Conservation (phyloP, 2,329 filamentous ascomycete genomes). For the Alternaria sp. region DNA sequence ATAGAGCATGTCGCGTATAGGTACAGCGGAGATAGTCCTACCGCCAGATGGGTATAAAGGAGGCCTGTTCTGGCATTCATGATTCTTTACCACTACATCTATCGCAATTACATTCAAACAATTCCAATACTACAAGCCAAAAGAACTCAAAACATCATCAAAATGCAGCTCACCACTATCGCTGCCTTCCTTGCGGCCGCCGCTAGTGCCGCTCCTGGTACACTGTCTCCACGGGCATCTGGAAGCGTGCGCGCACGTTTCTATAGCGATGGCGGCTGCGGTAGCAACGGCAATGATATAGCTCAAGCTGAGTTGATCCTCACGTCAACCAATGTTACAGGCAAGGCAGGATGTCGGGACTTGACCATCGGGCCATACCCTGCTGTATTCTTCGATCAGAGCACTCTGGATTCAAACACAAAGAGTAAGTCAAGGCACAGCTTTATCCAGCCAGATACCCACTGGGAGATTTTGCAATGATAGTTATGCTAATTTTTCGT, state of each 20-base stretch:
- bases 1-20: not conserved
- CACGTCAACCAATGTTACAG: not conserved
- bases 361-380: not conserved
- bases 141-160: not conserved
- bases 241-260: not conserved
- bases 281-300: not conserved
- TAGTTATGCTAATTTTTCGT: not conserved
- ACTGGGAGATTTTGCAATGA: not conserved
- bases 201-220: not conserved
- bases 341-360: not conserved
- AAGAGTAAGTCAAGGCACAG: not conserved
- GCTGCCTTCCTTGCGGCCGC: not conserved
- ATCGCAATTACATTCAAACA: not conserved
- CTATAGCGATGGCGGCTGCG: not conserved
- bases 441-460: not conserved
- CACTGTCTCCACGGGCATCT: not conserved
- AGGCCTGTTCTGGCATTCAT: not conserved
- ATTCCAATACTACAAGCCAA: not conserved
- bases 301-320: not conserved
- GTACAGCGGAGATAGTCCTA: not conserved
- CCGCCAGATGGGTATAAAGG: not conserved
- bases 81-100: not conserved
- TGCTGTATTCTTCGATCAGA: not conserved
- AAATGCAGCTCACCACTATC: not conserved
- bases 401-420: not conserved